Evolutionary conservation across 2,329 filamentous ascomycete species (phyloP).

Genomic region (Xylariales sp.): DNA sequence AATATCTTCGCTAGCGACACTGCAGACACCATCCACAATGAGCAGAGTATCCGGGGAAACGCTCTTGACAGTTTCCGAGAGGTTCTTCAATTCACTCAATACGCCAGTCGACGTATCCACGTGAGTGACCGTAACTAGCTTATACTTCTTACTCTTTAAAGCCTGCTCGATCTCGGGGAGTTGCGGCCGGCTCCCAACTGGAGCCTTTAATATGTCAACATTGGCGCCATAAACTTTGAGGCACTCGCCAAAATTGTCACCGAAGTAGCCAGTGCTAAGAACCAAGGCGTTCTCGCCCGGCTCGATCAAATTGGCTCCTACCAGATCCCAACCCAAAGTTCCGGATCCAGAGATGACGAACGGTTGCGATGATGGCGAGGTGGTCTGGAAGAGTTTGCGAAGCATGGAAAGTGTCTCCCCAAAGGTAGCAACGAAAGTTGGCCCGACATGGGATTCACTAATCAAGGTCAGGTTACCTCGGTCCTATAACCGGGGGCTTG

Average conservation of each 20-base stretch:
- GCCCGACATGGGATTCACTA: conserved; percentile 93
- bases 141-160: conserved; percentile 90
- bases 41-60: conserved; percentile 93
- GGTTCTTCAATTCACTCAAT: conserved; percentile 85
- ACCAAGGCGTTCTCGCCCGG: conserved; percentile 90
- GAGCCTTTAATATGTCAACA: conserved; percentile 88
- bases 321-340: conserved; percentile 95
- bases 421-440: conserved; percentile 89
- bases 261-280: conserved; percentile 96
- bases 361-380: conserved; percentile 83
- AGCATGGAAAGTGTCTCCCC: conserved; percentile 89
- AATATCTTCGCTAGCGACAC: conserved; percentile 95
- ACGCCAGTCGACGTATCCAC: conserved; percentile 98
- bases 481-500: conserved; percentile 2
- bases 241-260: conserved; percentile 93
- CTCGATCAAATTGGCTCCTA: conserved; percentile 93
- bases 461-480: conserved; percentile 31
- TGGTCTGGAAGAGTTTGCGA: conserved; percentile 93
- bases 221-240: conserved; percentile 91
- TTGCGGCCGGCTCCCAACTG: conserved; percentile 88
- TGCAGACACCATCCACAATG: conserved; percentile 96
- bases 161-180: conserved; percentile 89
- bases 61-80: conserved; percentile 83
- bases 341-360: conserved; percentile 95
- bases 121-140: conserved; percentile 93